Percentiles rank a stretch among this genome's conserved stretches.
These are phyloP conservation scores for Glycyrrhiza uralensis DNA, from an alignment of 306 rosid species.

Conservation along the genomic window DNA sequence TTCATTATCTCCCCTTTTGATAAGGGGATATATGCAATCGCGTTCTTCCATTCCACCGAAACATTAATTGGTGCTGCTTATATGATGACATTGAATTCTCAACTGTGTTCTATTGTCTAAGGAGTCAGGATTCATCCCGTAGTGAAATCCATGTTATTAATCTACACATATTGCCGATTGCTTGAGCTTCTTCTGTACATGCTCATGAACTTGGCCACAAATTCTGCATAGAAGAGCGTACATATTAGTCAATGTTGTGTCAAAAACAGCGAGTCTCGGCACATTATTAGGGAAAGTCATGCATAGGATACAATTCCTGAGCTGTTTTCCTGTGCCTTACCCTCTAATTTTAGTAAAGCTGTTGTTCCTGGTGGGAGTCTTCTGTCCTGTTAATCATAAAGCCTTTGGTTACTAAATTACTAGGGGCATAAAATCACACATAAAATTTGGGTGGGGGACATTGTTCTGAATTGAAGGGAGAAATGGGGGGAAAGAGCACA, in stretches of 20 bases:
- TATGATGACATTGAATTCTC: background rate
- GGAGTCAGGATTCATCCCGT: background rate
- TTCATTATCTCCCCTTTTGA: background rate
- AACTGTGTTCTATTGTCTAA: no score
- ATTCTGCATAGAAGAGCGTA: conserved; percentile 55
- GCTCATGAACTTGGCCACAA: conserved; percentile 88
- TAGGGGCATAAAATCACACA: background rate
- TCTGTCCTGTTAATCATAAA: conserved; percentile 50
- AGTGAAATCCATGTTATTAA: conserved; percentile 15
- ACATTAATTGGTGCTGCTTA: background rate
- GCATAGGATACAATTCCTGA: background rate
- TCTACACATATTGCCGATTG: conserved; percentile 40
- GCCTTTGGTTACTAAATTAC: conserved; percentile 18
- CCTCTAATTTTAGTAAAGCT: conserved; percentile 83
- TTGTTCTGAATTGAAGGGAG: background rate
- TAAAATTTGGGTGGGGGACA: background rate
- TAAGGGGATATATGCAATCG: background rate
- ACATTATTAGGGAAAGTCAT: background rate
- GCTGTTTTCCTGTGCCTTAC: conserved; percentile 32
- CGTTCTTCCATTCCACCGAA: background rate
- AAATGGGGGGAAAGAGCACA: background rate
- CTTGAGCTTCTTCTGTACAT: conserved; percentile 56
- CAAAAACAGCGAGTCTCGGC: background rate
- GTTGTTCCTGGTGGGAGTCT: conserved; percentile 80
- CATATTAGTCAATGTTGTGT: background rate